A percentile compares a stretch with the other conserved stretches of the same genome.
Evolutionary conservation across 257 asterid species (phyloP).

Genomic region (Nicotiana knightiana): DNA sequence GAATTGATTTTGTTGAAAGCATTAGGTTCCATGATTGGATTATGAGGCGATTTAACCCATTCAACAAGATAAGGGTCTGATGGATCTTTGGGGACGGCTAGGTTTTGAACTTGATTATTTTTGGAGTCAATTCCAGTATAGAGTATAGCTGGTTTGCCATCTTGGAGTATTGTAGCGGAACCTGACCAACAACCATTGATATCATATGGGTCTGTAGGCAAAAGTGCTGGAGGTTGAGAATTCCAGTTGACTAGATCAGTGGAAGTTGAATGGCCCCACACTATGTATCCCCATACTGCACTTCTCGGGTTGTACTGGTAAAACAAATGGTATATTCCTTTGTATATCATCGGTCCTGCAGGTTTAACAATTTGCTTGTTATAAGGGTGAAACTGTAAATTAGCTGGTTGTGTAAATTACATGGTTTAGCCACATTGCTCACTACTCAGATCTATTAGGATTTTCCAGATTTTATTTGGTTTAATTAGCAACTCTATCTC

Average conservation of each 20-base stretch:
- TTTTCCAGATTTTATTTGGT: background rate
- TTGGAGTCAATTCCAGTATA: conserved; percentile 42
- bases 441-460: too few species aligned
- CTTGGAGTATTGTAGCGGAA: conserved; percentile 43
- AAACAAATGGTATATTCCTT: background rate
- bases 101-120: conserved; percentile 47
- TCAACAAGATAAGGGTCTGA: conserved; percentile 46
- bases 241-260: conserved; percentile 43
- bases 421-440: too few species aligned
- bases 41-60: conserved; percentile 40
- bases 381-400: too few species aligned
- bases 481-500: background rate
- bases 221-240: conserved; percentile 29
- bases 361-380: background rate
- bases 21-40: conserved; percentile 42
- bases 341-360: conserved; percentile 32
- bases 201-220: conserved; percentile 30
- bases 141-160: conserved; percentile 34
- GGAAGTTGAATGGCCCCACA: conserved; percentile 24
- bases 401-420: too few species aligned
- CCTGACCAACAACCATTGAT: conserved; percentile 26
- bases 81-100: conserved; percentile 38
- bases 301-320: conserved; percentile 1
- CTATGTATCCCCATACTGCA: conserved; percentile 42
- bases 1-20: background rate